Conservation (phyloP, 768 basidiomycete genomes). For the Pulveroboletus ravenelii region DNA sequence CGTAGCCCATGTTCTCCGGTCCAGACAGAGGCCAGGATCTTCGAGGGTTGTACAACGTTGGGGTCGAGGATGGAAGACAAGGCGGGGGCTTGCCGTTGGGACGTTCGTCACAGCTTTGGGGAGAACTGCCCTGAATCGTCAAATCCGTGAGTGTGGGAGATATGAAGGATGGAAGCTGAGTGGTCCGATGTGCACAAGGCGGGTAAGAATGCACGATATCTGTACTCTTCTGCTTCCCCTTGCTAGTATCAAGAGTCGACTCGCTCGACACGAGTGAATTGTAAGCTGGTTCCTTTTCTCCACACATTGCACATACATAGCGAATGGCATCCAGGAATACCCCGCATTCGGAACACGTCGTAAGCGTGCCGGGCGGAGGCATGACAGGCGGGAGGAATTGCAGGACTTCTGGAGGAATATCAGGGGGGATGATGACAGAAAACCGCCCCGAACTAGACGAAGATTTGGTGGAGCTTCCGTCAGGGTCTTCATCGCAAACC, state of each 20-base stretch:
- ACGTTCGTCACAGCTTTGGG: slow-evolving; percentile 13
- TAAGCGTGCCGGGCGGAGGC: slow-evolving; percentile 58
- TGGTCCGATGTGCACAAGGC: slow-evolving; percentile 32
- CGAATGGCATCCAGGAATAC: slow-evolving; percentile 71
- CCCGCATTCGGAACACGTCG: slow-evolving; percentile 82
- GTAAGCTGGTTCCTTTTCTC: slow-evolving; percentile 57
- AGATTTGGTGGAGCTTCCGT: slow-evolving; percentile 9
- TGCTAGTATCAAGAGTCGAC: slow-evolving; percentile 23
- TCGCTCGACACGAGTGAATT: slow-evolving; percentile 8
- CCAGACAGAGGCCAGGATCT: slow-evolving; percentile 1
- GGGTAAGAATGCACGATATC: slow-evolving; percentile 29
- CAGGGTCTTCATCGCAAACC: slow-evolving; percentile 18
- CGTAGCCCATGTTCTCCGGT: slow-evolving; percentile 51
- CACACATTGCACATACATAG: slow-evolving; percentile 87
- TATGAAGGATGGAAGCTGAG: slow-evolving; percentile 18
- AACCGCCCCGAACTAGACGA: slow-evolving; percentile 15
- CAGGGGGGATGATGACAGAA: slow-evolving; percentile 25
- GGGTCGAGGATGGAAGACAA: slow-evolving; percentile 34
- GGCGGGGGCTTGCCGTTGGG: slow-evolving; percentile 42
- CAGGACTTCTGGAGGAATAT: slow-evolving; percentile 49
- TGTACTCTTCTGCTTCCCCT: slow-evolving; percentile 44
- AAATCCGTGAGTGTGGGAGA: slow-evolving; percentile 18
- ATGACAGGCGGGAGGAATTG: slow-evolving; percentile 44
- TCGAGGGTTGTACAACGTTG: slow-evolving; percentile 7
- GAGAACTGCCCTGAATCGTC: slow-evolving; percentile 11